phyloP scores from a whole-genome alignment of 202 grass and related monocot species.

The Zizania palustris region DNA sequence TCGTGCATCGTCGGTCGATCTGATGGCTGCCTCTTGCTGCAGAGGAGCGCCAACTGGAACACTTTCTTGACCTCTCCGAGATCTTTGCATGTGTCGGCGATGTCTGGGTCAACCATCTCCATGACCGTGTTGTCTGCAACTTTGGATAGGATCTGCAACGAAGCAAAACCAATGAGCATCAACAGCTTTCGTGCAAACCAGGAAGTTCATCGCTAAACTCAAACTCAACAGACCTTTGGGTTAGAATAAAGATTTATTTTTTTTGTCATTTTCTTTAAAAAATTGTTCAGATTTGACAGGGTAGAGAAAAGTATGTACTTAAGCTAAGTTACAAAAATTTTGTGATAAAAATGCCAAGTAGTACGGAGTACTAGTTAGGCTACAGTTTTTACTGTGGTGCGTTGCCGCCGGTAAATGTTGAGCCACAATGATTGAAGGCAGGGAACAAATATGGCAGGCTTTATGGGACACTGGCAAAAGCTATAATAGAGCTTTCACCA shows the following conservation, averaged over 20 bases:
- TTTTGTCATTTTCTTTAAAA: not conserved
- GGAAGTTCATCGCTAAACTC: not conserved
- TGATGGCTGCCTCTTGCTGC: conserved; percentile 71
- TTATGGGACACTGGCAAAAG: conserved; percentile 58
- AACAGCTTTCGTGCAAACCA: not conserved
- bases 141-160: conserved; percentile 76
- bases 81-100: conserved; percentile 69
- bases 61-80: conserved; percentile 77
- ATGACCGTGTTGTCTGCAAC: conserved; percentile 73
- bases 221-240: not conserved
- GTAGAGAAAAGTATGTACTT: not conserved
- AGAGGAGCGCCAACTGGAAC: conserved; percentile 87
- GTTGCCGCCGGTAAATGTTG: conserved; percentile 23
- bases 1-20: conserved; percentile 96
- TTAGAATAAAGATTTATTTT: not conserved
- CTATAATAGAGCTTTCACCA: conserved; percentile 60
- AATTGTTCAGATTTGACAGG: not conserved
- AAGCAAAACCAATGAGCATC: conserved; percentile 31
- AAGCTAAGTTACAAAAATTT: conserved; percentile 19
- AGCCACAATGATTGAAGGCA: conserved; percentile 52
- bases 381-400: conserved; percentile 21
- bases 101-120: conserved; percentile 81
- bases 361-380: not conserved
- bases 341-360: not conserved
- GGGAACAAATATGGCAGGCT: conserved; percentile 57